Conservation (phyloP, 2,329 filamentous ascomycete genomes). For the Teratosphaeria viscida region DNA sequence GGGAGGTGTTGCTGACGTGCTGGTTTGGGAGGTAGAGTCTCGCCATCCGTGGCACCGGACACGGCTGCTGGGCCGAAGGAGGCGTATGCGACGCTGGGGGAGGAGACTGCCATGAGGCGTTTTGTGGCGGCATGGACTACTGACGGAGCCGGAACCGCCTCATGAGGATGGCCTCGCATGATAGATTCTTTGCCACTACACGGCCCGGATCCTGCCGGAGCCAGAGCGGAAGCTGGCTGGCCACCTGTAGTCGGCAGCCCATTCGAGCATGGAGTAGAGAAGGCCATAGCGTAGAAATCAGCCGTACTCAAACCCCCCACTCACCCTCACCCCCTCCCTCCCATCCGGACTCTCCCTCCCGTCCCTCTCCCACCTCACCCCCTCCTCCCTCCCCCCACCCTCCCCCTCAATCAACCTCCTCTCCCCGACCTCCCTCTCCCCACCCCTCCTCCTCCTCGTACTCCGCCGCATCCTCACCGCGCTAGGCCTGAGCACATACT, state of each 20-base stretch:
- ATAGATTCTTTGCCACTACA: background rate
- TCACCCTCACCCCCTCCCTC: background rate
- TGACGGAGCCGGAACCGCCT: background rate
- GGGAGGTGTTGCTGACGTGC: background rate
- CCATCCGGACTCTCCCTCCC: background rate
- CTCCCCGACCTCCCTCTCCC: background rate
- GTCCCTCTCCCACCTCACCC: background rate
- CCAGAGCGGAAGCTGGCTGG: background rate
- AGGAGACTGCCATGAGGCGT: background rate
- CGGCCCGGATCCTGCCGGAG: background rate
- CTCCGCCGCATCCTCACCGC: conserved; percentile 12
- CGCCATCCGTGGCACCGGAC: background rate
- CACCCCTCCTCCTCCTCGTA: conserved; percentile 1
- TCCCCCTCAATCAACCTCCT: background rate
- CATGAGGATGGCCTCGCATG: background rate
- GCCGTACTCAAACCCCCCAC: background rate
- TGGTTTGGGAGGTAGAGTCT: background rate
- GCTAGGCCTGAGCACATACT: conserved; percentile 14
- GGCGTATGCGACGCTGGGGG: background rate
- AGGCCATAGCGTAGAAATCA: background rate
- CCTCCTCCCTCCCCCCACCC: background rate
- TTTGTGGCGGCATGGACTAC: background rate
- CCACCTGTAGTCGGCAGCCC: no score
- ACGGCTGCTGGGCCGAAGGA: background rate
- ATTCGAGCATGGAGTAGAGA: background rate